phyloP scores from a whole-genome alignment of 208 protist genomes.

The Wallacemonas collosoma region DNA sequence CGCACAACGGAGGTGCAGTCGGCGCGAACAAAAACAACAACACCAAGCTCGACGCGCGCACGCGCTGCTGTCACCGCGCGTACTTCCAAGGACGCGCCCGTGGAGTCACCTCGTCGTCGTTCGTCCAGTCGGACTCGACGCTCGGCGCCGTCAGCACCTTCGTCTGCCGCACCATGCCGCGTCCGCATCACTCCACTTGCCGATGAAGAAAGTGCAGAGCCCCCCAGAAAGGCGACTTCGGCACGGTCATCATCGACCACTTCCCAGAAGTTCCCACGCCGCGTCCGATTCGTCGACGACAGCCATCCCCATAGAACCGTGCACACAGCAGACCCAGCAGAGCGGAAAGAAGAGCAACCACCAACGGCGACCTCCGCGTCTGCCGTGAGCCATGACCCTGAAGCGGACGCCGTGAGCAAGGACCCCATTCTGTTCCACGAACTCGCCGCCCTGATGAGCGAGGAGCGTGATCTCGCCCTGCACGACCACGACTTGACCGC shows the following conservation, averaged over 20 bases:
- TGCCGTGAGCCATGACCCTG: not conserved
- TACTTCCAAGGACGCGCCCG: not conserved
- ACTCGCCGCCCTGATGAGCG: not conserved
- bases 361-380: no score
- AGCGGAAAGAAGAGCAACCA: no score
- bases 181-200: constrained; percentile 5
- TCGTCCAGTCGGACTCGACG: not conserved
- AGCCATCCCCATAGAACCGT: not conserved
- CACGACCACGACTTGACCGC: not conserved
- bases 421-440: constrained; percentile 9
- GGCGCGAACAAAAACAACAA: not conserved
- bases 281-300: constrained; percentile 7
- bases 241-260: not conserved
- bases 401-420: not conserved
- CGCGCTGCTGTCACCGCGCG: not conserved
- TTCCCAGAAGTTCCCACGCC: not conserved
- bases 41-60: not conserved
- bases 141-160: not conserved
- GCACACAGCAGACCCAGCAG: not conserved
- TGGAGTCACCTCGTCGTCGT: not conserved
- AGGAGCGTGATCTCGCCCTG: not conserved
- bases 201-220: not conserved
- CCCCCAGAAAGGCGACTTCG: not conserved
- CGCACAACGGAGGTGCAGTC: not conserved
- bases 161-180: not conserved